Conservation (phyloP, 257 asterid species). For the Nicotiana attenuata region DNA sequence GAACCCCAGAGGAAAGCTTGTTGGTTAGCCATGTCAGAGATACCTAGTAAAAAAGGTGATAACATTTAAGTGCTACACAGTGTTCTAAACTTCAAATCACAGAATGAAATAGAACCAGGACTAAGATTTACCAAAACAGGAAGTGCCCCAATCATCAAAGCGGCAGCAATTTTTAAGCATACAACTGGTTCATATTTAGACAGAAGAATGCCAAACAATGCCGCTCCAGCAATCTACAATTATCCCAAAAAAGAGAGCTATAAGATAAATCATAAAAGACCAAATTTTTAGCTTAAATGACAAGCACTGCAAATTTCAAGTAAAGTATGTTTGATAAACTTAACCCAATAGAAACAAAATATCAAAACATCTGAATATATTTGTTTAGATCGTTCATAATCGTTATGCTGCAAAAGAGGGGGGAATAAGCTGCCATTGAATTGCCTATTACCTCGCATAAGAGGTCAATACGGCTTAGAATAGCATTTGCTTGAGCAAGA, state of each 20-base stretch:
- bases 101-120: constrained; percentile 7
- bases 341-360: background rate
- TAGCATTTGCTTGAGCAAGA: constrained; percentile 94
- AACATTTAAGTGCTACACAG: background rate
- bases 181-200: constrained; percentile 63
- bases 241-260: constrained; percentile 10
- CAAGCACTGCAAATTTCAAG: background rate
- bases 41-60: constrained; percentile 36
- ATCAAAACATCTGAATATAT: background rate
- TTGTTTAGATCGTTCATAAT: background rate
- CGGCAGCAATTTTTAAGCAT: constrained; percentile 77
- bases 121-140: constrained; percentile 62
- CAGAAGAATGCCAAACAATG: constrained; percentile 77
- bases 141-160: constrained; percentile 64
- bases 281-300: background rate
- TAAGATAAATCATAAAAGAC: constrained; percentile 3
- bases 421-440: background rate
- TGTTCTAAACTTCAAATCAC: constrained; percentile 2
- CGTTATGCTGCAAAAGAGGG: background rate
- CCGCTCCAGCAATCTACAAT: constrained; percentile 82
- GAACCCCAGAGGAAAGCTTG: constrained; percentile 83
- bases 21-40: constrained; percentile 80
- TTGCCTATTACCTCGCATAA: constrained; percentile 57
- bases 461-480: constrained; percentile 80
- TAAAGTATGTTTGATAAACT: background rate